phyloP scores from a whole-genome alignment of 2,329 filamentous ascomycete species.

The Diaporthe citrichinensis region DNA sequence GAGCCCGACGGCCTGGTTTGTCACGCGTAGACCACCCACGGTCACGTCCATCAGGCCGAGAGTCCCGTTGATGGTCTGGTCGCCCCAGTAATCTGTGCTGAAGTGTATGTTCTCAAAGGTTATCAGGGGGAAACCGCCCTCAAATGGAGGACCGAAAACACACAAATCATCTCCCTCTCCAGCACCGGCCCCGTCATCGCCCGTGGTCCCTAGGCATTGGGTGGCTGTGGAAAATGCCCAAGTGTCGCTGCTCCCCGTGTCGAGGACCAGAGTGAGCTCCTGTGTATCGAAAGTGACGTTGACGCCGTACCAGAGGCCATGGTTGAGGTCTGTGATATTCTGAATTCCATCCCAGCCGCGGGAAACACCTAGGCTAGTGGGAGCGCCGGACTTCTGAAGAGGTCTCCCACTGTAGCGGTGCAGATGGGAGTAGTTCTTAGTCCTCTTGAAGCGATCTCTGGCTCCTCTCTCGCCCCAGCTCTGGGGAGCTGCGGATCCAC shows the following conservation, averaged over 20 bases:
- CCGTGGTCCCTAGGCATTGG: slow-evolving; percentile 55
- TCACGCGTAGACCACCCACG: slow-evolving; percentile 60
- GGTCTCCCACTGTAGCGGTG: neutral
- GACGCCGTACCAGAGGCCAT: slow-evolving; percentile 51
- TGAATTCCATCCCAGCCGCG: slow-evolving; percentile 49
- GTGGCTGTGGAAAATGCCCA: slow-evolving; percentile 61
- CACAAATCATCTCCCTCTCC: slow-evolving; percentile 45
- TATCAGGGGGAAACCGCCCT: slow-evolving; percentile 58
- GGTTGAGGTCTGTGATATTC: slow-evolving; percentile 52
- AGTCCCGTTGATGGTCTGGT: slow-evolving; percentile 62
- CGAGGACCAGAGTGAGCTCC: slow-evolving; percentile 55
- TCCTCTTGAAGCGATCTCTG: slow-evolving; percentile 28
- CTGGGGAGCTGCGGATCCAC: neutral
- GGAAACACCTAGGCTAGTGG: neutral
- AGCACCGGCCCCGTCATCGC: slow-evolving; percentile 44
- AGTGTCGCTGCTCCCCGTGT: slow-evolving; percentile 67
- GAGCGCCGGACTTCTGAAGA: neutral
- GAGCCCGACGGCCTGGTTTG: slow-evolving; percentile 62
- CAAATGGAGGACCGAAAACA: slow-evolving; percentile 59
- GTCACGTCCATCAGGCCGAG: slow-evolving; percentile 63
- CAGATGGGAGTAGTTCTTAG: slow-evolving; percentile 10
- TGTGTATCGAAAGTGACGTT: slow-evolving; percentile 52
- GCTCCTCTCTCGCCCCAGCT: neutral
- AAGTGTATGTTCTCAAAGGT: slow-evolving; percentile 60
- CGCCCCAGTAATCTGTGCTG: slow-evolving; percentile 62